Evolutionary conservation across 2,329 filamentous ascomycete species (phyloP).

Genomic region (Cladosporium sp.): DNA sequence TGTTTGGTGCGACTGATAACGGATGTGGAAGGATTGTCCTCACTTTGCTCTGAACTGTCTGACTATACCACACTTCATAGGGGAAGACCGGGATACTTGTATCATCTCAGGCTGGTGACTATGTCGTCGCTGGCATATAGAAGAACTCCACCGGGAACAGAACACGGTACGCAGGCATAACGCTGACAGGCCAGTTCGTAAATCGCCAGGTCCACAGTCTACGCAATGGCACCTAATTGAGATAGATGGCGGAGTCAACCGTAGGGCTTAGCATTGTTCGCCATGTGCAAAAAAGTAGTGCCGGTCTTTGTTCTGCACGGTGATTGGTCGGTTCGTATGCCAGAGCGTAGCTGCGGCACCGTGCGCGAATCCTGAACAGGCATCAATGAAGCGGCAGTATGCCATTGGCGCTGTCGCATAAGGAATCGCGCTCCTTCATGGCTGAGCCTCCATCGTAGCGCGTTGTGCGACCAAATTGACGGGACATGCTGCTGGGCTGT

Average conservation of each 20-base stretch:
- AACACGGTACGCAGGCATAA: not conserved
- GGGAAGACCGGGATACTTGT: slow-evolving; percentile 1
- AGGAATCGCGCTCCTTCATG: not conserved
- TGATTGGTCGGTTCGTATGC: slow-evolving; percentile 1
- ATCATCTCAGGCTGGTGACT: not conserved
- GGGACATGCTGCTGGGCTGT: not conserved
- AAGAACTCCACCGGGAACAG: not conserved
- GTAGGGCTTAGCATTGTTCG: slow-evolving; percentile 9
- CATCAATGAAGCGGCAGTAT: not conserved
- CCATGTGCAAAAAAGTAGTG: slow-evolving; percentile 1
- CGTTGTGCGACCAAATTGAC: not conserved
- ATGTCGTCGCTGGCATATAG: not conserved
- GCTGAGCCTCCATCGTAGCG: slow-evolving; percentile 9
- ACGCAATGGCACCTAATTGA: not conserved
- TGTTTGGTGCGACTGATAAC: not conserved
- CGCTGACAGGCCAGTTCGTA: slow-evolving; percentile 6
- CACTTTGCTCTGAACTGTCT: not conserved
- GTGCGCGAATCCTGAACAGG: not conserved
- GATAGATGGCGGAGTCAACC: not conserved
- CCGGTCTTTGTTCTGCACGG: not conserved
- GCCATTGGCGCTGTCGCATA: not conserved
- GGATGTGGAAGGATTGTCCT: slow-evolving; percentile 7
- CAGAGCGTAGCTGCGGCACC: not conserved
- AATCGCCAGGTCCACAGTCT: not conserved
- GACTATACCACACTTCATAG: not conserved